These are phyloP conservation scores for Clonostachys byssicola DNA, from an alignment of 2,329 filamentous ascomycete species.

Conservation along the genomic window DNA sequence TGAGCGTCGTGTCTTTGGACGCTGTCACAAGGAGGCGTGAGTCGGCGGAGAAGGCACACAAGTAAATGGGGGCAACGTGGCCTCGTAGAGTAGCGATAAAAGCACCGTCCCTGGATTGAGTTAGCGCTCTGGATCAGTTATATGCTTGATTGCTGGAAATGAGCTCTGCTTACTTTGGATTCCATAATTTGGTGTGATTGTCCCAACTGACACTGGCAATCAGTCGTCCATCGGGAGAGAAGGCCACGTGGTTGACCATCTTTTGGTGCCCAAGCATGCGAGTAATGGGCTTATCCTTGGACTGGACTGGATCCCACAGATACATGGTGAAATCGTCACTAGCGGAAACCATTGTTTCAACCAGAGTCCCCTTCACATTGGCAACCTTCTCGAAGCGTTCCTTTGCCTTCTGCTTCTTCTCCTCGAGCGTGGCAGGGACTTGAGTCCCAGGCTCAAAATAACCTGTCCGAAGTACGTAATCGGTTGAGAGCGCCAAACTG, in stretches of 20 bases:
- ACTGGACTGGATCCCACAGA: slow-evolving; percentile 79
- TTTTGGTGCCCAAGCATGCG: slow-evolving; percentile 92
- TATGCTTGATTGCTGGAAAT: slow-evolving; percentile 34
- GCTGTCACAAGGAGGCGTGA: slow-evolving; percentile 83
- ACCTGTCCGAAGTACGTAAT: slow-evolving; percentile 80
- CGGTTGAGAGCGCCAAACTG: slow-evolving; percentile 87
- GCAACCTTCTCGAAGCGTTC: slow-evolving; percentile 84
- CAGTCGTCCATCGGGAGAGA: slow-evolving; percentile 82
- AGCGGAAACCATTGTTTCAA: slow-evolving; percentile 83
- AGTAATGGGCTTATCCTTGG: slow-evolving; percentile 74
- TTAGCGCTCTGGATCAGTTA: not conserved
- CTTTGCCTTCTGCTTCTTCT: slow-evolving; percentile 70
- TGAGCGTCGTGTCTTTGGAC: slow-evolving; percentile 89
- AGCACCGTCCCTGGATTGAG: slow-evolving; percentile 51
- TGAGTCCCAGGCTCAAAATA: slow-evolving; percentile 75
- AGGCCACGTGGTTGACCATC: slow-evolving; percentile 91
- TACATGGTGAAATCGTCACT: slow-evolving; percentile 97
- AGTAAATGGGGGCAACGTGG: slow-evolving; percentile 87
- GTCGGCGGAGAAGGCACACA: slow-evolving; percentile 89
- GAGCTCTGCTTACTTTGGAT: slow-evolving; percentile 51
- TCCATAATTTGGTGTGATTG: slow-evolving; percentile 94
- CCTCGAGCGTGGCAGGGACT: slow-evolving; percentile 64
- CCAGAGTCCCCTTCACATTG: slow-evolving; percentile 67
- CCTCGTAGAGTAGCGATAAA: slow-evolving; percentile 87
- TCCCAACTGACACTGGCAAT: slow-evolving; percentile 91